These are phyloP conservation scores for Ogataea salicorniae DNA, from an alignment of 805 yeast species.

Conservation along the genomic window DNA sequence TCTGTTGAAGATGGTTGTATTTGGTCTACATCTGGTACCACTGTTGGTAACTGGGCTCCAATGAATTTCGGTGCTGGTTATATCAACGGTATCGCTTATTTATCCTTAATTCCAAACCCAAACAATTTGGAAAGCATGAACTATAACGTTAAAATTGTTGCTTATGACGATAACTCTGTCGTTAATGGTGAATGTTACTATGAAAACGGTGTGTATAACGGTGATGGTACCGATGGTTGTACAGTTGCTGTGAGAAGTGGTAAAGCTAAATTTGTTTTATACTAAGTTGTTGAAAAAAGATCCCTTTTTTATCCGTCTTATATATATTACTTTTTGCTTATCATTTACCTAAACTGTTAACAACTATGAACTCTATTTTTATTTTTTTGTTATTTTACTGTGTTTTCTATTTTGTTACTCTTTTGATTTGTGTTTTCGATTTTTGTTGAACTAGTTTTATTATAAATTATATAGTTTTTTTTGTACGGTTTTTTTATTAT, in stretches of 20 bases:
- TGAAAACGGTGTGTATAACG: constrained; percentile 41
- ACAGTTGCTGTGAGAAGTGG: constrained; percentile 48
- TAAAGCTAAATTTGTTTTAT: constrained; percentile 22
- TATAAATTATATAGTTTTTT: no score
- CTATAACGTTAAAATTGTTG: constrained; percentile 76
- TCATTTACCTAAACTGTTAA: not conserved
- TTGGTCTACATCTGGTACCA: constrained; percentile 59
- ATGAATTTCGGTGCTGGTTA: constrained; percentile 74
- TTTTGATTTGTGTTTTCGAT: no score
- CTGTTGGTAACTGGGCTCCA: constrained; percentile 78
- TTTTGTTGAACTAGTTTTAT: no score
- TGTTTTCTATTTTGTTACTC: no score
- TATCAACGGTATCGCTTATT: constrained; percentile 52
- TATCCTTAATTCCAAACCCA: constrained; percentile 75
- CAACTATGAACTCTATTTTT: no score
- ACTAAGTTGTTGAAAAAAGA: not conserved
- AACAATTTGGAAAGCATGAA: constrained; percentile 55
- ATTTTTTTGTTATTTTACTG: no score
- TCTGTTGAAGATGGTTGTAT: constrained; percentile 63
- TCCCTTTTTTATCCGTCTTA: not conserved
- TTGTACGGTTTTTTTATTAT: no score
- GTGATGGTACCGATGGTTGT: constrained; percentile 71
- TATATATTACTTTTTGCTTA: not conserved
- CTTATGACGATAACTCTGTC: constrained; percentile 42
- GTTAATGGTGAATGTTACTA: constrained; percentile 38